Conservation (phyloP, 805 yeast species). For the Vanderwaltozyma yarrowii region DNA sequence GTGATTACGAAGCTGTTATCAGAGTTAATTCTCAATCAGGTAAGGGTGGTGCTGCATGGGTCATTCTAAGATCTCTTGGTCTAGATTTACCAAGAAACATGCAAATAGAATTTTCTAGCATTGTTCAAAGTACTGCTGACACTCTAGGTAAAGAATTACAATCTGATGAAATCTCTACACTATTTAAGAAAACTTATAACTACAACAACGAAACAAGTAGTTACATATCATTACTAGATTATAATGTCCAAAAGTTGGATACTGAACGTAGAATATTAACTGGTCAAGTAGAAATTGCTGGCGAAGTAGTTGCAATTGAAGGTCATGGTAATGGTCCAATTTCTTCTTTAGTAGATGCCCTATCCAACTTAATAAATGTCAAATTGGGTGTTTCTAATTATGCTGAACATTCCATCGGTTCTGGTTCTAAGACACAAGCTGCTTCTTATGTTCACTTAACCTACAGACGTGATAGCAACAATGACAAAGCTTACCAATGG, state of each 20-base stretch:
- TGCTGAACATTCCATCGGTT: slow-evolving; percentile 73
- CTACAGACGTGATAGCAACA: slow-evolving; percentile 9
- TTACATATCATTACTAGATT: slow-evolving; percentile 35
- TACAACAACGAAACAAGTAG: slow-evolving; percentile 27
- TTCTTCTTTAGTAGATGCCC: slow-evolving; percentile 61
- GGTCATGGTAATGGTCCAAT: slow-evolving; percentile 81
- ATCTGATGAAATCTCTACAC: slow-evolving; percentile 49
- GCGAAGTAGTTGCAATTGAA: slow-evolving; percentile 29
- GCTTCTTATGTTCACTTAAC: slow-evolving; percentile 49
- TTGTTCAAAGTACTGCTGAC: slow-evolving; percentile 65
- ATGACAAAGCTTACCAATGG: slow-evolving; percentile 42
- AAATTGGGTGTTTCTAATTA: slow-evolving; percentile 55
- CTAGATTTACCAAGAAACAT: slow-evolving; percentile 74
- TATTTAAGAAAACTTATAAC: slow-evolving; percentile 57
- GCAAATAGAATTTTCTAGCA: slow-evolving; percentile 64
- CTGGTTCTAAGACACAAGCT: slow-evolving; percentile 60
- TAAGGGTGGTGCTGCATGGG: slow-evolving; percentile 87
- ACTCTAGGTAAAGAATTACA: slow-evolving; percentile 60
- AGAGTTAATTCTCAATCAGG: slow-evolving; percentile 85
- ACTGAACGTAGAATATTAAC: slow-evolving; percentile 25
- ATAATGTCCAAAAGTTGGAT: slow-evolving; percentile 33
- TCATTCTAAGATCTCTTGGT: slow-evolving; percentile 63
- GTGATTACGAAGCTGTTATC: slow-evolving; percentile 86
- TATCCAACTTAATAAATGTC: slow-evolving; percentile 38
- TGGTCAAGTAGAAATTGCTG: slow-evolving; percentile 42